A percentile compares a stretch with the other conserved stretches of the same genome.
Conservation (phyloP, 2,329 filamentous ascomycete species). For the Colletotrichum truncatum region DNA sequence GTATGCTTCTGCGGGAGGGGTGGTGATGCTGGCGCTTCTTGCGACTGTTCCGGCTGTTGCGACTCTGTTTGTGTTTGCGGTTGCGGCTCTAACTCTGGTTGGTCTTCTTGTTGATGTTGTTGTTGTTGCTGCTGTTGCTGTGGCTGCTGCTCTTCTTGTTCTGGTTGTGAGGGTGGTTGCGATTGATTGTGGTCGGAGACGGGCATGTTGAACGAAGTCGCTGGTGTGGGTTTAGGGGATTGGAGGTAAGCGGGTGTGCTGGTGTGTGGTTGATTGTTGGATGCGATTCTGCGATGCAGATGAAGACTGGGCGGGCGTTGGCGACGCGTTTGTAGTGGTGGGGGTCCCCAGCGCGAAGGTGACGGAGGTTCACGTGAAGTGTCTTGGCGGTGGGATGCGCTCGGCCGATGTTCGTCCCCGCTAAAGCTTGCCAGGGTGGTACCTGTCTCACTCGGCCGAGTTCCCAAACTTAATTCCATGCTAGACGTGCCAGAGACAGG, state of each 20-base stretch:
- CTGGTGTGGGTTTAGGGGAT: no score
- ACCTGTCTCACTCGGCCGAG: neutral
- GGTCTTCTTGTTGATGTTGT: neutral
- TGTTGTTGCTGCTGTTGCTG: neutral
- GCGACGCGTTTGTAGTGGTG: neutral
- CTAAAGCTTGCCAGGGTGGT: neutral
- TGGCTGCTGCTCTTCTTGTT: neutral
- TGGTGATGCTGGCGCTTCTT: conserved; percentile 41
- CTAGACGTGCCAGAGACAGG: no score
- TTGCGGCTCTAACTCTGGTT: neutral
- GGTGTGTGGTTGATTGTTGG: neutral
- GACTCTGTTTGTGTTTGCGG: neutral
- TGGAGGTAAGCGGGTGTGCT: no score
- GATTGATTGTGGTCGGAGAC: neutral
- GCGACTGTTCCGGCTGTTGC: neutral
- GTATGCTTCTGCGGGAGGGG: conserved; percentile 52
- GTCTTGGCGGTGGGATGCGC: conserved; percentile 11
- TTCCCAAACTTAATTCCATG: neutral
- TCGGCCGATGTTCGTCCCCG: neutral
- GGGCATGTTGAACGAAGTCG: neutral
- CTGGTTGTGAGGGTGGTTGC: neutral
- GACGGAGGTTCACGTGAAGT: conserved; percentile 9
- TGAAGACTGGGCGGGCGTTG: neutral
- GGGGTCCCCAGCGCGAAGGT: neutral
- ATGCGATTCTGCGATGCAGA: neutral